These are phyloP conservation scores for Geotrichum australiense DNA, from an alignment of 1,139 yeast genomes.

Conservation along the genomic window DNA sequence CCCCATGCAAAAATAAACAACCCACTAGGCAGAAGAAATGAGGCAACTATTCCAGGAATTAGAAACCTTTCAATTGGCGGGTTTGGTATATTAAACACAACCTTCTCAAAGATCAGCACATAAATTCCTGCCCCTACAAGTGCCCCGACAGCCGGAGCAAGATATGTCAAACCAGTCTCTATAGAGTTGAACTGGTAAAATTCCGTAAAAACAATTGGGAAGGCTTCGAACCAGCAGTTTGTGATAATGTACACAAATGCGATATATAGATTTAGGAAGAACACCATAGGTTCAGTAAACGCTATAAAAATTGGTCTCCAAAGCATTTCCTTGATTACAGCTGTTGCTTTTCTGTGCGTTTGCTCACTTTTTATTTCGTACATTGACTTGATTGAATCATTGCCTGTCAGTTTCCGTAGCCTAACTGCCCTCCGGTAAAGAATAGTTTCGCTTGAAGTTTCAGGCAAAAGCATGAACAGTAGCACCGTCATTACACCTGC, in stretches of 20 bases:
- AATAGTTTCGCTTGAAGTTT: slow-evolving; percentile 44
- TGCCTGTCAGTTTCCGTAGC: slow-evolving; percentile 44
- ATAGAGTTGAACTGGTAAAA: slow-evolving; percentile 43
- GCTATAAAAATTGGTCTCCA: slow-evolving; percentile 40
- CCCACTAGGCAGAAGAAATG: slow-evolving; percentile 59
- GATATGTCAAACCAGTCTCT: slow-evolving; percentile 44
- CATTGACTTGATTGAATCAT: slow-evolving; percentile 32
- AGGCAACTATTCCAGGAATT: slow-evolving; percentile 40
- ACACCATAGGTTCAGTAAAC: slow-evolving; percentile 33
- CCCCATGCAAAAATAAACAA: slow-evolving; percentile 82
- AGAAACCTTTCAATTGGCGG: slow-evolving; percentile 19
- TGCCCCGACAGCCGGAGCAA: slow-evolving; percentile 43
- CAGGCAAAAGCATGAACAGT: slow-evolving; percentile 42
- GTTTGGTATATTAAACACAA: too few species aligned
- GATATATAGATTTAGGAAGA: slow-evolving; percentile 40
- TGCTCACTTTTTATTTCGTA: slow-evolving; percentile 36
- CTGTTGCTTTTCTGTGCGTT: slow-evolving; percentile 9
- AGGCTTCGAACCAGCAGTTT: slow-evolving; percentile 56
- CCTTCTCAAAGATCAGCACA: slow-evolving; percentile 7
- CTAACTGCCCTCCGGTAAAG: slow-evolving; percentile 43
- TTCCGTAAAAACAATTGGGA: slow-evolving; percentile 48
- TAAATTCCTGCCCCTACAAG: slow-evolving; percentile 23
- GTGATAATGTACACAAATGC: slow-evolving; percentile 49
- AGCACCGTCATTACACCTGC: slow-evolving; percentile 37
- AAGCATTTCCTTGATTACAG: slow-evolving; percentile 39